Percentiles rank a stretch among this genome's conserved stretches.
Conservation (phyloP, 352 stramenopile genomes). For the Pseudoperonospora humuli region DNA sequence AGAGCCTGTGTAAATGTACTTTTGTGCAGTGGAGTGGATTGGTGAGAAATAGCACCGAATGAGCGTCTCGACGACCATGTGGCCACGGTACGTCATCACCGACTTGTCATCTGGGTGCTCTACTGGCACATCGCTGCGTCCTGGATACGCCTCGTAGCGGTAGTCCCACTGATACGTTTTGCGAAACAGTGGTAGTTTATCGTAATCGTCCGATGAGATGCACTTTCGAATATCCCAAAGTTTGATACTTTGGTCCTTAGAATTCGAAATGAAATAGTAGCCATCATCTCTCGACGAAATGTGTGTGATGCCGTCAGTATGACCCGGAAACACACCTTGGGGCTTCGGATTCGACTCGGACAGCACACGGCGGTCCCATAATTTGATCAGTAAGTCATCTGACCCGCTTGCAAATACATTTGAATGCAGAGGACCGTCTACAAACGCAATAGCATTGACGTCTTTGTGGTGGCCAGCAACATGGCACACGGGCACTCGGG, state of each 20-base stretch:
- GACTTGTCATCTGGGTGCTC: slow-evolving; percentile 64
- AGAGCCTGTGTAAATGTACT: slow-evolving; percentile 82
- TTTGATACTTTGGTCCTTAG: slow-evolving; percentile 79
- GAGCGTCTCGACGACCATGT: slow-evolving; percentile 75
- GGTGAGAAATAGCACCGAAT: slow-evolving; percentile 83
- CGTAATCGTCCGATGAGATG: slow-evolving; percentile 38
- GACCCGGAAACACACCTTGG: slow-evolving; percentile 72
- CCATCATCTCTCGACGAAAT: slow-evolving; percentile 78
- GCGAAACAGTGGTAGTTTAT: slow-evolving; percentile 34
- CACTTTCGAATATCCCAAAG: slow-evolving; percentile 83
- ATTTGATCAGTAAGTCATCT: slow-evolving; percentile 77
- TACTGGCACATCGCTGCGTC: slow-evolving; percentile 41
- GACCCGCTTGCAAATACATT: slow-evolving; percentile 84
- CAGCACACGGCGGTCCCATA: slow-evolving; percentile 79
- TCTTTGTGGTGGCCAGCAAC: slow-evolving; percentile 66
- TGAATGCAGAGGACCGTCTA: slow-evolving; percentile 67
- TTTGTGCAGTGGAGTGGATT: slow-evolving; percentile 79
- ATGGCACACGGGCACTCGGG: slow-evolving; percentile 56
- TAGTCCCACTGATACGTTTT: slow-evolving; percentile 75
- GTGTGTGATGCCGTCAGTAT: slow-evolving; percentile 78
- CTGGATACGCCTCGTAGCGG: slow-evolving; percentile 71
- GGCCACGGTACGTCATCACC: slow-evolving; percentile 80
- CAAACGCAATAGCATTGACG: slow-evolving; percentile 81
- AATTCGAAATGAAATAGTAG: slow-evolving; percentile 86
- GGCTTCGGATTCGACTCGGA: slow-evolving; percentile 63